Evolutionary conservation across 2,329 filamentous ascomycete genomes (phyloP).

Genomic region (Hypomyces rosellus): DNA sequence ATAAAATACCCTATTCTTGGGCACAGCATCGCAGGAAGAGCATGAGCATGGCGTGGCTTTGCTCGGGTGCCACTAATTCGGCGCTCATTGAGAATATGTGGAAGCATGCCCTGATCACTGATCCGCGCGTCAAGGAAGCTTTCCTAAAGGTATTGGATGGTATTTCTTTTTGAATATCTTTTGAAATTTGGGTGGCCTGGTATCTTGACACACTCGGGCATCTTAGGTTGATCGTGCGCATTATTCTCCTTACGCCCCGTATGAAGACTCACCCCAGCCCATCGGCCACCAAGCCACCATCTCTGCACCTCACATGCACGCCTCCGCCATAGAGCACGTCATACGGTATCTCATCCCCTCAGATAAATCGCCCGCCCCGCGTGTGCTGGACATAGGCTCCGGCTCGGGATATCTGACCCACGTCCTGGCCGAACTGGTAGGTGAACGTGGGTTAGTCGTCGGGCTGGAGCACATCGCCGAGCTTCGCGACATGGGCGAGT

Average conservation of each 20-base stretch:
- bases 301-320: slow-evolving; percentile 57
- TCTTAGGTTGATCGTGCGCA: slow-evolving; percentile 86
- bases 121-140: slow-evolving; percentile 65
- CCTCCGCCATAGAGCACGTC: slow-evolving; percentile 45
- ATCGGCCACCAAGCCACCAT: slow-evolving; percentile 53
- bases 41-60: slow-evolving; percentile 78
- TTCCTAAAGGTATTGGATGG: slow-evolving; percentile 57
- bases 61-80: slow-evolving; percentile 66
- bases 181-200: no score
- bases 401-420: slow-evolving; percentile 83
- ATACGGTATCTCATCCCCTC: slow-evolving; percentile 38
- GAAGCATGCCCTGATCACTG: slow-evolving; percentile 65
- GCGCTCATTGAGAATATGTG: slow-evolving; percentile 74
- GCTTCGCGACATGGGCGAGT: slow-evolving; percentile 55
- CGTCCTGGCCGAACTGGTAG: slow-evolving; percentile 73
- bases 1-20: no score
- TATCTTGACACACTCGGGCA: no score
- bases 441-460: slow-evolving; percentile 47
- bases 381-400: slow-evolving; percentile 68
- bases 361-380: slow-evolving; percentile 28
- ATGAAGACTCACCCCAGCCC: slow-evolving; percentile 52
- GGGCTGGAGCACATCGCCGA: slow-evolving; percentile 68
- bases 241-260: slow-evolving; percentile 67
- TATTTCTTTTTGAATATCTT: not conserved
- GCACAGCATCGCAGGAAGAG: not conserved